phyloP scores from a whole-genome alignment of 352 stramenopile species.

The Phytophthora macrochlamydospora region DNA sequence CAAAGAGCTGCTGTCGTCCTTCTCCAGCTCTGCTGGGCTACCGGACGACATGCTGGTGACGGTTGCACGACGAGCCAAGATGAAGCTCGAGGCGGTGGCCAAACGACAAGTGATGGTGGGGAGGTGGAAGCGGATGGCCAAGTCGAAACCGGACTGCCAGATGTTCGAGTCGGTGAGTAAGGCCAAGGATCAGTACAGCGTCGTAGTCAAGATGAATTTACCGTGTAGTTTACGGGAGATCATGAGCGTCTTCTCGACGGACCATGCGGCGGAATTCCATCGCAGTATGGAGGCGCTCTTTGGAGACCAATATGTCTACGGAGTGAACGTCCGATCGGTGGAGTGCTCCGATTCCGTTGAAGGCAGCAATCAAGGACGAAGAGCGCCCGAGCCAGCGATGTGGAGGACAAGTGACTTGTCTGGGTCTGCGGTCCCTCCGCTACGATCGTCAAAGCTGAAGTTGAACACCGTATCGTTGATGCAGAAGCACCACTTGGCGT shows the following conservation, averaged over 20 bases:
- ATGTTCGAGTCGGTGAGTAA: slow-evolving; percentile 56
- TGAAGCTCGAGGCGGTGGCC: slow-evolving; percentile 44
- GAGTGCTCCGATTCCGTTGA: slow-evolving; percentile 32
- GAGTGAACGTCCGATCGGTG: slow-evolving; percentile 44
- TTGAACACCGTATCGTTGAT: slow-evolving; percentile 65
- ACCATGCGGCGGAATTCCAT: slow-evolving; percentile 56
- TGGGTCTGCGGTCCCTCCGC: slow-evolving; percentile 8
- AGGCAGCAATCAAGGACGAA: slow-evolving; percentile 10
- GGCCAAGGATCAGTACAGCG: slow-evolving; percentile 54
- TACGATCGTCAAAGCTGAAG: slow-evolving; percentile 40
- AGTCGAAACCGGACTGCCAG: slow-evolving; percentile 44
- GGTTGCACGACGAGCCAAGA: slow-evolving; percentile 45
- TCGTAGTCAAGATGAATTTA: slow-evolving; percentile 67
- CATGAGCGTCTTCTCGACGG: slow-evolving; percentile 60
- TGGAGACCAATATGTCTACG: slow-evolving; percentile 65
- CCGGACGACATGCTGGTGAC: slow-evolving; percentile 40
- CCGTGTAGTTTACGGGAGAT: slow-evolving; percentile 61
- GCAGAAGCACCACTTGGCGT: slow-evolving; percentile 48
- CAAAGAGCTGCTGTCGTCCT: slow-evolving; percentile 39
- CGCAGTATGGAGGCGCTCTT: slow-evolving; percentile 70
- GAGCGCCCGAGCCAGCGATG: slow-evolving; percentile 22
- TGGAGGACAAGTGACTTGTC: slow-evolving; percentile 8
- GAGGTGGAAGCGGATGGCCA: slow-evolving; percentile 45
- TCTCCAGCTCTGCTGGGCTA: slow-evolving; percentile 33
- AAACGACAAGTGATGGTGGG: slow-evolving; percentile 54